Evolutionary conservation across 2,329 filamentous ascomycete genomes (phyloP).

Genomic region (Pseudogymnoascus sp.): DNA sequence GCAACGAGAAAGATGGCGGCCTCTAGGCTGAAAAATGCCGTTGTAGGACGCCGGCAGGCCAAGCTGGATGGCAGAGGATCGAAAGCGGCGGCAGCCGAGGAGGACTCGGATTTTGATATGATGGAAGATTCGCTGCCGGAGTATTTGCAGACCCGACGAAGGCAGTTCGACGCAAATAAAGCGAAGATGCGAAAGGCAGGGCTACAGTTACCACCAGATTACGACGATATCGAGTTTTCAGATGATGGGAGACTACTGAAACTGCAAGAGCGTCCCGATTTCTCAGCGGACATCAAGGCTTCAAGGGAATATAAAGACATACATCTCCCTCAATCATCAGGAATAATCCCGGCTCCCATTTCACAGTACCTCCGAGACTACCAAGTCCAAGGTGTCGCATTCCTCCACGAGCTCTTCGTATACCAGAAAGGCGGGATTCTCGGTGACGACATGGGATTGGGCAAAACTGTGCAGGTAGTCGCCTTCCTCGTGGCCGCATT

Average conservation of each 20-base stretch:
- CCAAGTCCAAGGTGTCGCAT: slow-evolving; percentile 75
- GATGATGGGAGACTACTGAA: slow-evolving; percentile 57
- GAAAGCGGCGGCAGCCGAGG: slow-evolving; percentile 20
- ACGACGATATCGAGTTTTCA: slow-evolving; percentile 66
- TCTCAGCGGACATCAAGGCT: slow-evolving; percentile 53
- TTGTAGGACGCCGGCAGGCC: slow-evolving; percentile 16
- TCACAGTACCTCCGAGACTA: slow-evolving; percentile 90
- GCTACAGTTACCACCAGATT: slow-evolving; percentile 69
- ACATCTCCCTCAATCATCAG: slow-evolving; percentile 63
- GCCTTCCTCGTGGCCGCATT: slow-evolving; percentile 87
- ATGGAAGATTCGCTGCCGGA: slow-evolving; percentile 48
- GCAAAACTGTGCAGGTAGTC: slow-evolving; percentile 94
- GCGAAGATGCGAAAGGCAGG: slow-evolving; percentile 57
- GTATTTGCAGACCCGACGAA: slow-evolving; percentile 62
- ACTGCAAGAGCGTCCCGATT: slow-evolving; percentile 61
- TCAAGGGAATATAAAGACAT: slow-evolving; percentile 68
- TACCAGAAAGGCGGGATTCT: slow-evolving; percentile 86
- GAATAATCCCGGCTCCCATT: slow-evolving; percentile 77
- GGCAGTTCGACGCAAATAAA: slow-evolving; percentile 54
- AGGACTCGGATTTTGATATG: slow-evolving; percentile 22
- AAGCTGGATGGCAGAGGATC: slow-evolving; percentile 20
- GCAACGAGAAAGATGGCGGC: slow-evolving; percentile 38
- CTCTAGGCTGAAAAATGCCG: slow-evolving; percentile 36
- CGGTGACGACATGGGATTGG: slow-evolving; percentile 91
- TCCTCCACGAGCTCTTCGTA: slow-evolving; percentile 82